Evolutionary conservation across 1,284 basidiomycete genomes (phyloP), one percentile per base, ranked within the genome.

Genomic region (Tilletia horrida): DNA sequence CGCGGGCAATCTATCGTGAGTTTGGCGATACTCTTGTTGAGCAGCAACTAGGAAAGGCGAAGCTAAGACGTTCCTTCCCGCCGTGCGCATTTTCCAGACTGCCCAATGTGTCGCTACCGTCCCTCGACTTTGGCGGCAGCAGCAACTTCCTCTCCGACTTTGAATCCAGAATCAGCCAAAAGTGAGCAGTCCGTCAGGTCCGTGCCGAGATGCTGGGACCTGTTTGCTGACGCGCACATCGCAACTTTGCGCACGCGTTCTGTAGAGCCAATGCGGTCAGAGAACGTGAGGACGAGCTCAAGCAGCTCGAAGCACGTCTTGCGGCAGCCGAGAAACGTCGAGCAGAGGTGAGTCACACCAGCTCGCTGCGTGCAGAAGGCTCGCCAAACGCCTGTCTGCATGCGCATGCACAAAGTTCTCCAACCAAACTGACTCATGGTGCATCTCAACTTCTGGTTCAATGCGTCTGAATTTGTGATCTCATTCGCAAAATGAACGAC

Each of bases 271-370:
- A 16, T 45, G 63, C 71, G n/a, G 67, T 80, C 0, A 40, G 69
- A 40, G 69, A 73, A 44, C 71, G 78, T 68, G 73, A 73, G 11
- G 71, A 68, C 63, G 78, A 79, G 67, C 72, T 80, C 40, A 68
- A 75, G 47, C 71, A 74, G 45, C 70, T 80, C 9, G 78, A 80
- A 45, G 71, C 68, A 50, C 74, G 76, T 2, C 67, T 80, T 21
- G 72, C 69, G 59, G 76, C 70, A 9, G 77, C 78, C 9, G 78
- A 80, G 61, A 70, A 66, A 3, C 69, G 75, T 43, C 75, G 76
- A 50, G 66, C 29, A 43, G 70, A 72, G 67, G 72, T 78, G 57
- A 25, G 63, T 64, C n/a, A n/a, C n/a, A n/a, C n/a, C n/a, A n/a
- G n/a, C n/a, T n/a, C n/a, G n/a, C n/a, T n/a, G n/a, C n/a, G n/a